Evolutionary conservation across 345 rosid genomes (phyloP).

Genomic region (Hibiscus syriacus): DNA sequence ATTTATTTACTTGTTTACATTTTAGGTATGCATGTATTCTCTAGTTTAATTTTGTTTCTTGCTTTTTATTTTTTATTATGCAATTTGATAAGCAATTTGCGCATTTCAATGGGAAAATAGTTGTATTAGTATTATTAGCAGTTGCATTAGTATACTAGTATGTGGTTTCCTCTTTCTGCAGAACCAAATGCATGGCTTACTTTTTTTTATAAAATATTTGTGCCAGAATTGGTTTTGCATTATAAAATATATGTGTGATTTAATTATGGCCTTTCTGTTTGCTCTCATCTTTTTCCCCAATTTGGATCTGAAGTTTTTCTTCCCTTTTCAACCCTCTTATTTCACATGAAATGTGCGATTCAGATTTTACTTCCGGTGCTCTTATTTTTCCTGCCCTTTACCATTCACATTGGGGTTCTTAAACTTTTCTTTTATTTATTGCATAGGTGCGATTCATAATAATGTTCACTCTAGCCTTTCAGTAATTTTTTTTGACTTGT

Average conservation of each 20-base stretch:
- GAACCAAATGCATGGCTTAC: neutral
- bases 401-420: neutral
- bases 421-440: conserved; percentile 9
- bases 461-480: neutral
- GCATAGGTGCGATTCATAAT: conserved; percentile 25
- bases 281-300: neutral
- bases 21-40: neutral
- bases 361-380: neutral
- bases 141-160: no score
- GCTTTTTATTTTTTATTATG: neutral
- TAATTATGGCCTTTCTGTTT: neutral
- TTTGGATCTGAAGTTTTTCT: neutral
- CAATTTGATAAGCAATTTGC: neutral
- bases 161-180: neutral
- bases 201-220: neutral
- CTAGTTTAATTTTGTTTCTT: neutral
- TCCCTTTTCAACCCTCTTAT: neutral
- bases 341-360: neutral
- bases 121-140: neutral
- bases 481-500: neutral
- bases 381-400: no score
- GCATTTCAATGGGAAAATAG: neutral
- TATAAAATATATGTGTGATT: neutral
- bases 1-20: neutral
- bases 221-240: no score